Base-by-base conservation (phyloP, 192 early-diverging fungal genomes). In the Umbelopsis isabellina region DNA sequence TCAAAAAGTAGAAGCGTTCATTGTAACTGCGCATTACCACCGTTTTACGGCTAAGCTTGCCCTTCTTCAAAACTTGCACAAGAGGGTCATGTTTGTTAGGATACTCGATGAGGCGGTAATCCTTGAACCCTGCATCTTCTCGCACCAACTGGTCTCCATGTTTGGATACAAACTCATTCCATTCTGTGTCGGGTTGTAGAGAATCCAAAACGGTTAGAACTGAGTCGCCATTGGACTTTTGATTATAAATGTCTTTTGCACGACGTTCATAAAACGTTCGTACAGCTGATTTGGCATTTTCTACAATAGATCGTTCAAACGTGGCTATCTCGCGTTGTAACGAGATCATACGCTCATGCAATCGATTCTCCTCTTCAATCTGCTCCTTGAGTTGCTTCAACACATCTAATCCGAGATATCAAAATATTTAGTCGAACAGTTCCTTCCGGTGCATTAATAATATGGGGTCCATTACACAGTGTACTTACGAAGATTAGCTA, bases 1-100 rank as follows among this genome's bases (percentile, higher is more conserved):
- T 82, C 27, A 86, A 48, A 11, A 83, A 76, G 78, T 80, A 86
- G 48, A 58, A 81, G 5, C 79, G 72, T 11, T 83, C 76, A 30
- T 70, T 75, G 67, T 73, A 86, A 47, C 73, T 73, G 64, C 80
- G 82, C 25, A 81, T 67, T 2, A 86, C 78, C 8, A 77, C 75
- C 13, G 76, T 80, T 10, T 73, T 64, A 0, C 84, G 75, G 13
- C 72, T 70, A 66, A 83, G 53, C 30, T 77, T 69, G 13, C 78
- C 82, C 7, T 78, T 75, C 41, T 70, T 80, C 23, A 86, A 12
- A 16, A 80, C 79, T 23, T 69, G 8, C 11, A 83, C 77, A 20
- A 61, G 67, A 0, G 71, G 76, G 45, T 78, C 75, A 10, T 72
- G 66, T 46, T 83, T 83, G 53, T 82, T 75, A 1, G 76, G 73